Conservation (phyloP, 2,329 filamentous ascomycete species). For the Diaporthe sp. region DNA sequence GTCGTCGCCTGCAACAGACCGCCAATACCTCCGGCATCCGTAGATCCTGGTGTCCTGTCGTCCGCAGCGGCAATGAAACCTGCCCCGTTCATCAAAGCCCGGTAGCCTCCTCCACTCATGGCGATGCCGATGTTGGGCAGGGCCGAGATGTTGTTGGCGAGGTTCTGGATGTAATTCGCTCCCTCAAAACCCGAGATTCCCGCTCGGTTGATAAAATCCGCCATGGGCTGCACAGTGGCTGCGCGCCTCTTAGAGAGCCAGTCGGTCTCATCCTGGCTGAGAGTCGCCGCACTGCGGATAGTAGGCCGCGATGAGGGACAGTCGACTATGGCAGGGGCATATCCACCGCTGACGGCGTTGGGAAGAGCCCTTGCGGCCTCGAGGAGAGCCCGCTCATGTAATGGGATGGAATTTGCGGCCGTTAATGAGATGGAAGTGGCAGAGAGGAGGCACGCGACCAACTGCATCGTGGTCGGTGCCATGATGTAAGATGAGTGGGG, state of each 20-base stretch:
- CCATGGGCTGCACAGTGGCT: conserved; percentile 82
- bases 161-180: conserved; percentile 75
- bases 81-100: conserved; percentile 87
- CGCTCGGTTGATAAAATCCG: conserved; percentile 76
- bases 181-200: conserved; percentile 85
- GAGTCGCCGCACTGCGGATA: conserved; percentile 71
- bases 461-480: conserved; percentile 13
- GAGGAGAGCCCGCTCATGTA: conserved; percentile 20
- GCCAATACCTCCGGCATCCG: conserved; percentile 76
- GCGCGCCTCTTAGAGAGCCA: conserved; percentile 81
- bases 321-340: conserved; percentile 75
- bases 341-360: conserved; percentile 67
- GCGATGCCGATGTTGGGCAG: conserved; percentile 78
- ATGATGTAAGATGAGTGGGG: conserved; percentile 25
- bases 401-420: conserved; percentile 17
- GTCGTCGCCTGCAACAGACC: conserved; percentile 85
- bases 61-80: conserved; percentile 86
- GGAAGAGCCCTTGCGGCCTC: conserved; percentile 49
- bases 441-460: conserved; percentile 25
- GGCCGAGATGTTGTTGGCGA: conserved; percentile 70
- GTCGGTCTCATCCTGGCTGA: conserved; percentile 78
- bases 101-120: conserved; percentile 86
- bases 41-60: conserved; percentile 74
- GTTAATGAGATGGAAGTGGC: conserved; percentile 9
- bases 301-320: conserved; percentile 79